These are phyloP conservation scores for Blastobotrys arbuscula DNA, from an alignment of 1,139 yeast genomes.

Conservation along the genomic window DNA sequence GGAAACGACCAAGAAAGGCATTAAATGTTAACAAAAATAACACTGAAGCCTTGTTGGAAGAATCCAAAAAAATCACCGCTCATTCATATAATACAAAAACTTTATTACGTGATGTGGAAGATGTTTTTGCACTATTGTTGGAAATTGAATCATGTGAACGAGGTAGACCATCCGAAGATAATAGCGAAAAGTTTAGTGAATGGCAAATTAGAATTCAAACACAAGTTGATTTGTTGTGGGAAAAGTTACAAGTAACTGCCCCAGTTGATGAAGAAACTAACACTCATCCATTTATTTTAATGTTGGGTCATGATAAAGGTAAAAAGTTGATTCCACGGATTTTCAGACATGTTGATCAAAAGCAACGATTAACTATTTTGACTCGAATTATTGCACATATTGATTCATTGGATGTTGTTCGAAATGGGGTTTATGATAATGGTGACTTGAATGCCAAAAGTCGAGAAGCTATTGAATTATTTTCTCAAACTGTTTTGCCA, in stretches of 20 bases:
- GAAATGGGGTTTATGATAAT: constrained; percentile 70
- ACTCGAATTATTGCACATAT: constrained; percentile 79
- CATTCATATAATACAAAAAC: constrained; percentile 11
- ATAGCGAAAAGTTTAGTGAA: constrained; percentile 34
- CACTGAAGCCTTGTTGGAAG: constrained; percentile 45
- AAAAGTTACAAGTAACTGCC: constrained; percentile 61
- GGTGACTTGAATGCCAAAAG: constrained; percentile 45
- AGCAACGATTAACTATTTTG: constrained; percentile 71
- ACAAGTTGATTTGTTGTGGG: constrained; percentile 53
- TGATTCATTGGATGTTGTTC: constrained; percentile 72
- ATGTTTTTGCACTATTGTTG: constrained; percentile 70
- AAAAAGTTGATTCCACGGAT: constrained; percentile 84
- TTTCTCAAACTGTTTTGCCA: constrained; percentile 78
- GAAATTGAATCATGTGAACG: constrained; percentile 81
- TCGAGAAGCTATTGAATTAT: constrained; percentile 66
- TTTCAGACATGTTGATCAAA: constrained; percentile 73
- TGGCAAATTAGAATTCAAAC: constrained; percentile 32
- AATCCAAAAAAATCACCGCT: not conserved
- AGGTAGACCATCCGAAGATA: constrained; percentile 35
- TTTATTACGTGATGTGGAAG: constrained; percentile 49
- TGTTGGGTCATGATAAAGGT: constrained; percentile 81
- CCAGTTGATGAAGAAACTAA: constrained; percentile 38
- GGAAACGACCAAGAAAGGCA: constrained; percentile 86
- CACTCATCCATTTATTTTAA: constrained; percentile 77
- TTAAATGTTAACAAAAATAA: constrained; percentile 52